Evolutionary conservation across 169 alveolate species (phyloP).

Genomic region (Amoebophrya sp.): DNA sequence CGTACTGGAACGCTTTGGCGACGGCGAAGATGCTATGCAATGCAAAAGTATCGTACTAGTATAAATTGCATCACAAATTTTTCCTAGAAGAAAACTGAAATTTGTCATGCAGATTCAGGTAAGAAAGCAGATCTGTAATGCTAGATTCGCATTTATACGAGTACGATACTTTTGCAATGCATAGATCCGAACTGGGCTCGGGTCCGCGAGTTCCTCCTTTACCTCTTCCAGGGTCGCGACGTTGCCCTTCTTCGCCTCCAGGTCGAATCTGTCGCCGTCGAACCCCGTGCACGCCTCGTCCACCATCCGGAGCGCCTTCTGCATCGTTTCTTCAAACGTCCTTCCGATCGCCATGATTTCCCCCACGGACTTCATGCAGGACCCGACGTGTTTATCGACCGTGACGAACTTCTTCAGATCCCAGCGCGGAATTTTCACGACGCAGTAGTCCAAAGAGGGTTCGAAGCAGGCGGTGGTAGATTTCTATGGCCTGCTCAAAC

Average conservation of each 20-base stretch:
- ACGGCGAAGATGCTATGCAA: too few relatives aligned
- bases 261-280: slow-evolving; percentile 37
- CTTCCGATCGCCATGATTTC: slow-evolving; percentile 82
- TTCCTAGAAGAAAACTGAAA: too few relatives aligned
- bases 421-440: slow-evolving; percentile 77
- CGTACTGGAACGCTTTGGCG: slow-evolving; percentile 69
- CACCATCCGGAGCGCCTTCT: slow-evolving; percentile 70
- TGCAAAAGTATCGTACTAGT: too few relatives aligned
- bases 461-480: slow-evolving; percentile 84
- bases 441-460: slow-evolving; percentile 75
- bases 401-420: slow-evolving; percentile 71
- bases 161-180: slow-evolving; percentile 35
- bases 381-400: slow-evolving; percentile 64
- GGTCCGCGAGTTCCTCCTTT: slow-evolving; percentile 35
- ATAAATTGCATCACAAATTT: too few relatives aligned
- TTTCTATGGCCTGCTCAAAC: too few relatives aligned
- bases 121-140: too few relatives aligned
- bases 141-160: too few relatives aligned
- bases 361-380: slow-evolving; percentile 80
- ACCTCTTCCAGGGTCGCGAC: not conserved
- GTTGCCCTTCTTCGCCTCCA: slow-evolving; percentile 36
- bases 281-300: slow-evolving; percentile 44
- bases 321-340: slow-evolving; percentile 79
- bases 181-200: not conserved
- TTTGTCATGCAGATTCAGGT: too few relatives aligned